These are phyloP conservation scores for Backusella circina DNA, from an alignment of 192 early-diverging fungal species.

Conservation along the genomic window DNA sequence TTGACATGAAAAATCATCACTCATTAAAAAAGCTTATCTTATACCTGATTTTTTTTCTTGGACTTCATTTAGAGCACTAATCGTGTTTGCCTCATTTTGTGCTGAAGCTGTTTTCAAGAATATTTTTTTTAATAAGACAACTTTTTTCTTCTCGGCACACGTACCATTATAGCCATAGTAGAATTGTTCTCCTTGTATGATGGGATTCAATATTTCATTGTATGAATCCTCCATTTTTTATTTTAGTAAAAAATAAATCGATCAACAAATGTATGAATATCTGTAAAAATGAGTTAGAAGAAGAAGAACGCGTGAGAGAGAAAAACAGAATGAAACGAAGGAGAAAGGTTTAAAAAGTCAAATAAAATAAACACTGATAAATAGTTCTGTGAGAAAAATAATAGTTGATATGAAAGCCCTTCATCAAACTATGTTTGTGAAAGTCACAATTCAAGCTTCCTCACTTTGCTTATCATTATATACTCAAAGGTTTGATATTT, in stretches of 20 bases:
- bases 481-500: background rate
- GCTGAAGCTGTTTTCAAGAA: background rate
- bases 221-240: constrained; percentile 56
- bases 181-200: constrained; percentile 57
- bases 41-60: constrained; percentile 1
- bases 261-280: background rate
- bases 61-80: background rate
- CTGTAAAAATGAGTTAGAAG: background rate
- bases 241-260: background rate
- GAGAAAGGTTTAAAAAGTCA: background rate
- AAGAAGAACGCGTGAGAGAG: background rate
- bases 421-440: background rate
- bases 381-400: constrained; percentile 1
- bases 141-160: background rate
- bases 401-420: background rate
- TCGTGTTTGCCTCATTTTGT: background rate
- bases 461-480: background rate
- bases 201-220: constrained; percentile 47
- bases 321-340: background rate
- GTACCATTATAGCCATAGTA: constrained; percentile 42
- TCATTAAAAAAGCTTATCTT: background rate
- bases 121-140: background rate
- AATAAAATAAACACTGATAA: background rate
- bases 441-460: background rate
- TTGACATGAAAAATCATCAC: background rate